Evolutionary conservation across 31 red algal genomes (phyloP), one percentile per base, ranked within the genome.

Genomic region (Endocladia muricata): DNA sequence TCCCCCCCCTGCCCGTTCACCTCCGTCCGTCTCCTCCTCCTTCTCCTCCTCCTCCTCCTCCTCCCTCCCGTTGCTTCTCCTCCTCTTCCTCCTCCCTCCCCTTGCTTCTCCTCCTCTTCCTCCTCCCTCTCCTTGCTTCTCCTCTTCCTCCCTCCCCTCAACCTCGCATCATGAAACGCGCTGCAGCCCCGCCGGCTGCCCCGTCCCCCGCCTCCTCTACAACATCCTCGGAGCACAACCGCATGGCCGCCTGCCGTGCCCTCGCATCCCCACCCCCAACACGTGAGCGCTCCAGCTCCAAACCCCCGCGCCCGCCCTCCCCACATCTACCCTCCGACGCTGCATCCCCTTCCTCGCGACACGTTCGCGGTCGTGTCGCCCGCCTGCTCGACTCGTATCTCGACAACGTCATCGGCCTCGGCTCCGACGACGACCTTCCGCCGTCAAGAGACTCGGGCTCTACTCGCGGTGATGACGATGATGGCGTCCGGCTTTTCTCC

Each of bases 301-400:
- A 78, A 32, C 75, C 75, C 11, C 75, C 75, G 2, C 75, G 75
- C 58, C 58, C 40, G 25, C 75, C 75, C 13, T 78, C 75, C 2
- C 75, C 41, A 15, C 60, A 55, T 35, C 55, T 29, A 29, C 55
- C 25, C 31, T 60, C 75, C 0, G 51, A 55, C 13, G 55, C 55
- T 23, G 25, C 32, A 15, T 55, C 75, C 11, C 55, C 40, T 36
- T 43, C 75, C 3, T 41, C 37, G 1, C 58, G 30, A 4, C 56
- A 60, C 17, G 49, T 64, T 29, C 40, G 63, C 9, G 43, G 43
- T 4, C 77, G 77, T 36, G 77, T 81, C 34, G 44, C 64, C 5
- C n/a, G 70, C 4, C 63, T 81, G 26, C 61, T 81, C 33, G 77
- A 81, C 33, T 68, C 47, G 5, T 81, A 81, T 26, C 61, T 81